Conservation (phyloP, 768 basidiomycete genomes). For the Boletus rubroflammeus region DNA sequence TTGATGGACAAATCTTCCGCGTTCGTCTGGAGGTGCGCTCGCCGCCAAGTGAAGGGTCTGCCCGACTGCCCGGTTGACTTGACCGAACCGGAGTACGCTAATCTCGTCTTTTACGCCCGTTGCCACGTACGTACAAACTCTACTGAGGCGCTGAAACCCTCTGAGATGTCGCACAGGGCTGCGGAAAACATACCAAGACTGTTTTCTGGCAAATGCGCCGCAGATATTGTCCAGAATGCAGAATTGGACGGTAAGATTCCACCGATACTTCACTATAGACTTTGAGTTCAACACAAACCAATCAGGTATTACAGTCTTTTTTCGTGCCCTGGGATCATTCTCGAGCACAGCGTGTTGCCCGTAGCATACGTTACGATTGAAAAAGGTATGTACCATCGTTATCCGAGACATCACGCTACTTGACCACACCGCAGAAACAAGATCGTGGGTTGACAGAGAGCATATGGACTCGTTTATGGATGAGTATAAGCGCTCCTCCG, state of each 20-base stretch:
- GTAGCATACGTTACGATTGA: not conserved
- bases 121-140: conserved; percentile 20
- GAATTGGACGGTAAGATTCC: not conserved
- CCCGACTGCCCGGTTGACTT: conserved; percentile 45
- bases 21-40: conserved; percentile 24
- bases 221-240: conserved; percentile 11
- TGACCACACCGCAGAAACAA: not conserved
- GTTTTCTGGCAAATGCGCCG: conserved; percentile 13
- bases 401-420: not conserved
- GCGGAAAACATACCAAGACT: not conserved
- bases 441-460: conserved; percentile 2
- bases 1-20: conserved; percentile 31
- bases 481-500: not conserved
- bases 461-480: conserved; percentile 11
- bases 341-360: not conserved
- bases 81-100: conserved; percentile 42
- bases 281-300: not conserved
- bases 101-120: conserved; percentile 34
- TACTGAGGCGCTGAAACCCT: not conserved
- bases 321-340: not conserved
- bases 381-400: not conserved
- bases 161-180: conserved; percentile 1
- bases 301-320: not conserved
- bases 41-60: conserved; percentile 34
- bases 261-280: not conserved